Evolutionary conservation across 192 early-diverging fungal species (phyloP).

Genomic region (Paraglomus brasilianum): DNA sequence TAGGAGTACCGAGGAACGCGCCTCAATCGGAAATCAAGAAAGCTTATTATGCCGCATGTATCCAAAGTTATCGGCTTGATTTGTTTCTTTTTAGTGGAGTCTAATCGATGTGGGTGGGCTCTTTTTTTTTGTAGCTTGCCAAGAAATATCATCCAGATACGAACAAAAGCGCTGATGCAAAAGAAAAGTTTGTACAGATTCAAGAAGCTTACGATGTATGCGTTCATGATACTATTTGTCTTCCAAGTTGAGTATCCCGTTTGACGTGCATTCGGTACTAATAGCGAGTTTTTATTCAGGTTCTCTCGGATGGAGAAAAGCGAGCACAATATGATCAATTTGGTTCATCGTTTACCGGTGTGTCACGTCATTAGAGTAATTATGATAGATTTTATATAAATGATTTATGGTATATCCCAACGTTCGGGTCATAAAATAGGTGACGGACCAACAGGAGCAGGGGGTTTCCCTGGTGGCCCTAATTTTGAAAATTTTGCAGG

Average conservation of each 20-base stretch:
- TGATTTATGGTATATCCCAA: background rate
- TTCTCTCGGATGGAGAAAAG: slow-evolving; percentile 90
- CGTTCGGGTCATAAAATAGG: slow-evolving; percentile 32
- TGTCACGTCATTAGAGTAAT: background rate
- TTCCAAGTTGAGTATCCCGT: background rate
- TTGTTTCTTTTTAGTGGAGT: background rate
- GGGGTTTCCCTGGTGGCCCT: slow-evolving; percentile 60
- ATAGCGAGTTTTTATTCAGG: slow-evolving; percentile 36
- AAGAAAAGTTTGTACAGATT: slow-evolving; percentile 97
- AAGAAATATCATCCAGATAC: slow-evolving; percentile 99
- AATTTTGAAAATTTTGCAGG: slow-evolving; percentile 61
- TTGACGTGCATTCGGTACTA: too few species aligned
- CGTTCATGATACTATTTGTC: slow-evolving; percentile 8
- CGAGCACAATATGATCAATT: slow-evolving; percentile 90
- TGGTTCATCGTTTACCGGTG: slow-evolving; percentile 54
- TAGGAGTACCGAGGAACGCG: slow-evolving; percentile 80
- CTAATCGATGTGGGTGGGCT: background rate
- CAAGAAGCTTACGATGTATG: slow-evolving; percentile 89
- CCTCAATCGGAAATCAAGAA: slow-evolving; percentile 91
- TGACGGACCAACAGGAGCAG: slow-evolving; percentile 44
- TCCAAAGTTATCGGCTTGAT: background rate
- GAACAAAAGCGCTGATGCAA: slow-evolving; percentile 86
- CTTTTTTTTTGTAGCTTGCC: slow-evolving; percentile 61
- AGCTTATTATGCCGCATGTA: slow-evolving; percentile 85
- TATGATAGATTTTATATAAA: background rate